Conservation (phyloP, 805 yeast species). For the Pichia rugopelliculosa region DNA sequence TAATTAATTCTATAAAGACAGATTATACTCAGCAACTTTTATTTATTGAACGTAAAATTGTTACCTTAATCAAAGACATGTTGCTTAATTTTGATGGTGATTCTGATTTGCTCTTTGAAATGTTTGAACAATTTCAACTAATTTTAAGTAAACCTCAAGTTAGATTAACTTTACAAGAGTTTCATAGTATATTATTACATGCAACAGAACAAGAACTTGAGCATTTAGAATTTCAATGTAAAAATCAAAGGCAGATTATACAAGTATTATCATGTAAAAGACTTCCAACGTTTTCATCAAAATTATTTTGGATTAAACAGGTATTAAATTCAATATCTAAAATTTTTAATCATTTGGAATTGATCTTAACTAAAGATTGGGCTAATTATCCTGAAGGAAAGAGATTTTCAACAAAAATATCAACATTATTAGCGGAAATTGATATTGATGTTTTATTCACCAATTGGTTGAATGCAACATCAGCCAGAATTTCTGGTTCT, state of each 20-base stretch:
- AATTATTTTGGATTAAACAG: conserved; percentile 48
- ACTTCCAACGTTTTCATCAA: conserved; percentile 40
- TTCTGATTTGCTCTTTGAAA: conserved; percentile 43
- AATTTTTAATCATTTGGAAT: conserved; percentile 38
- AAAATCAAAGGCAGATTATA: conserved; percentile 28
- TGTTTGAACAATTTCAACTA: conserved; percentile 42
- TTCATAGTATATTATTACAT: conserved; percentile 43
- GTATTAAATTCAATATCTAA: conserved; percentile 36
- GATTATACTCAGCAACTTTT: conserved; percentile 36
- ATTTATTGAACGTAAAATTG: conserved; percentile 40
- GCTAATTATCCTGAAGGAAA: conserved; percentile 57
- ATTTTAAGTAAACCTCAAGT: conserved; percentile 47
- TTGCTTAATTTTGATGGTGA: conserved; percentile 32
- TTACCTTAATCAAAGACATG: conserved; percentile 31
- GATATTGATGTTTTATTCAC: conserved; percentile 36
- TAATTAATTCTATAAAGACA: conserved; percentile 7
- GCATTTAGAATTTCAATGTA: conserved; percentile 32
- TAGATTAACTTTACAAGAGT: conserved; percentile 51
- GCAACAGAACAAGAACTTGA: conserved; percentile 42
- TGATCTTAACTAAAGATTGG: conserved; percentile 58
- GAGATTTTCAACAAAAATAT: conserved; percentile 45
- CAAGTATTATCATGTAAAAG: conserved; percentile 35
- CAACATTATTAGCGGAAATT: conserved; percentile 37
- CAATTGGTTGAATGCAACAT: conserved; percentile 38
- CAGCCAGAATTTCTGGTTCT: conserved; percentile 10